phyloP scores from a whole-genome alignment of 768 basidiomycete genomes.

The Pisolithus marmoratus region DNA sequence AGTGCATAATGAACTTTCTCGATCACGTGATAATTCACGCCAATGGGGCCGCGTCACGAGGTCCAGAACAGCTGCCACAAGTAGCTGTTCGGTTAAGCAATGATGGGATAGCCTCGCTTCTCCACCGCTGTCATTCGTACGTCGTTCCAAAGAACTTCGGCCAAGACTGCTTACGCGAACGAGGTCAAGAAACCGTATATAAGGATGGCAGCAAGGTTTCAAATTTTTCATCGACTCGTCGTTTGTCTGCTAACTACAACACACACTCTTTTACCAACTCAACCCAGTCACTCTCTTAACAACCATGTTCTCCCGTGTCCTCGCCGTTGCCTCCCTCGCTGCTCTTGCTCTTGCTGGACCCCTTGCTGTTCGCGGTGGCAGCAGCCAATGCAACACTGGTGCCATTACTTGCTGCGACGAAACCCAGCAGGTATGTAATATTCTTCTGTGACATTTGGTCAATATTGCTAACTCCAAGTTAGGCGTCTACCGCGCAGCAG shows the following conservation, averaged over 20 bases:
- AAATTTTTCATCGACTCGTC: neutral
- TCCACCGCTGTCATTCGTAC: too few species aligned
- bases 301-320: slow-evolving; percentile 14
- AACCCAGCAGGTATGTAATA: neutral
- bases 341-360: slow-evolving; percentile 6
- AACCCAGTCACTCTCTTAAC: neutral
- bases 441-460: neutral
- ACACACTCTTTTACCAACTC: slow-evolving; percentile 1
- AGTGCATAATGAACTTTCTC: too few species aligned
- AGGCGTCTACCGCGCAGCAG: too few species aligned
- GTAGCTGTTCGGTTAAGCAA: too few species aligned
- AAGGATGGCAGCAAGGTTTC: neutral
- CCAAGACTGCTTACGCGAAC: too few species aligned
- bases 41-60: too few species aligned
- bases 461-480: neutral
- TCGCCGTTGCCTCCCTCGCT: slow-evolving; percentile 15
- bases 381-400: slow-evolving; percentile 7
- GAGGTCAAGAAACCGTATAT: neutral
- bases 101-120: too few species aligned
- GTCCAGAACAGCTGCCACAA: too few species aligned
- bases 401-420: slow-evolving; percentile 5
- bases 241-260: neutral
- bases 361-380: slow-evolving; percentile 1
- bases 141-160: too few species aligned
- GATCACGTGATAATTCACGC: too few species aligned